phyloP scores from a whole-genome alignment of 306 rosid genomes.

The Pachyrhizus erosus region DNA sequence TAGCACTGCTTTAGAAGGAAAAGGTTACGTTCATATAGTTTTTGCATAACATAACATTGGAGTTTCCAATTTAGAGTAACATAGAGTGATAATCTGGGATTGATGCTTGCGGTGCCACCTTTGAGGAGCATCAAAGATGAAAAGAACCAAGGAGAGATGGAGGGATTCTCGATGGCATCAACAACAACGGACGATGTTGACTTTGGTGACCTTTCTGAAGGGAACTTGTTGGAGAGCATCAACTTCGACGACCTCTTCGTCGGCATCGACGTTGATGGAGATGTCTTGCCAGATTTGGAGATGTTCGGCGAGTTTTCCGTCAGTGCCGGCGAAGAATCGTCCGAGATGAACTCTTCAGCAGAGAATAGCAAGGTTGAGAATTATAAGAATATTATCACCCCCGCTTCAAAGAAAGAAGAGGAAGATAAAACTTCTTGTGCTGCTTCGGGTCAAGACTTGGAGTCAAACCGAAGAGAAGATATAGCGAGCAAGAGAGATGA shows the following conservation, averaged over 20 bases:
- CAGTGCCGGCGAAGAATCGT: conserved; percentile 58
- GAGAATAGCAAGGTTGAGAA: conserved; percentile 41
- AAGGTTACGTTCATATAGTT: background rate
- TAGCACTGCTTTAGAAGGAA: background rate
- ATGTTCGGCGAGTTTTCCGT: conserved; percentile 68
- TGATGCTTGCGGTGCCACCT: conserved; percentile 83
- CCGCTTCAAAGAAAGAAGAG: conserved; percentile 25
- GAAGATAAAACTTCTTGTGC: conserved; percentile 51
- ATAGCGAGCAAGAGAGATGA: conserved; percentile 56
- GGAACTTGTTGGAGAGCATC: conserved; percentile 69
- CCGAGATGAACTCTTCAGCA: conserved; percentile 53
- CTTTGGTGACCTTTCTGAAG: conserved; percentile 64
- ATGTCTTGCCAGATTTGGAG: conserved; percentile 82
- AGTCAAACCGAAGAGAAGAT: conserved; percentile 53
- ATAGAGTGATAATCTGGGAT: conserved; percentile 37
- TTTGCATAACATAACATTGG: background rate
- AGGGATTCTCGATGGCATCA: conserved; percentile 54
- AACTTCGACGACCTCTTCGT: conserved; percentile 79
- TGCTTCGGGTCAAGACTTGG: conserved; percentile 34
- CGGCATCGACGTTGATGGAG: conserved; percentile 62
- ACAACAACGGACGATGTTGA: conserved; percentile 32
- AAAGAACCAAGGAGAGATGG: conserved; percentile 61
- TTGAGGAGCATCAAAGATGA: conserved; percentile 65
- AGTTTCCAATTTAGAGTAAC: background rate
- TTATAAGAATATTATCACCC: background rate